Conservation (phyloP, 169 alveolate genomes). For the Plasmodium ovale region DNA sequence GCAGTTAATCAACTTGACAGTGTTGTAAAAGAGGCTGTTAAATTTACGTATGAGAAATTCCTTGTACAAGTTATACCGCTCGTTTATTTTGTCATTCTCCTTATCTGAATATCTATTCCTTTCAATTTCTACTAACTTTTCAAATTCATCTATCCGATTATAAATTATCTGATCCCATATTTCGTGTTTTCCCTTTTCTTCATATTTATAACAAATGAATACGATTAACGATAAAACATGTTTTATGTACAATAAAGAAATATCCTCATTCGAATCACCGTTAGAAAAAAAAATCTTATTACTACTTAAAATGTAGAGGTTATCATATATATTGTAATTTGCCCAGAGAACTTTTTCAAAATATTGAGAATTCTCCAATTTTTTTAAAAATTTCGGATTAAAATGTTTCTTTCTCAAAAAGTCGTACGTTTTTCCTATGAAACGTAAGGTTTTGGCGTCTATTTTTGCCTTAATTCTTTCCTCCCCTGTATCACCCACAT, state of each 20-base stretch:
- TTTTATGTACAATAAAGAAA: conserved; percentile 24
- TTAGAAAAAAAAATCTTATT: conserved; percentile 39
- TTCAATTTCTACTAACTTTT: conserved; percentile 56
- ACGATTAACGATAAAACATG: conserved; percentile 57
- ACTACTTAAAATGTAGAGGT: conserved; percentile 14
- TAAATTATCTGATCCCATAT: conserved; percentile 73
- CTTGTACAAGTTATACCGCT: conserved; percentile 46
- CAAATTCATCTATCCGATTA: conserved; percentile 71
- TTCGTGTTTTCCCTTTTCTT: conserved; percentile 73
- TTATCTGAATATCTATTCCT: conserved; percentile 1
- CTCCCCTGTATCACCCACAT: background rate
- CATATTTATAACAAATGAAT: conserved; percentile 75
- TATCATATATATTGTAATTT: conserved; percentile 51
- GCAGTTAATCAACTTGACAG: conserved; percentile 57
- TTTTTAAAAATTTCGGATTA: conserved; percentile 49
- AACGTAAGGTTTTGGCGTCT: conserved; percentile 7
- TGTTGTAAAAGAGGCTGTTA: conserved; percentile 60
- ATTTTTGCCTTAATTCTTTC: conserved; percentile 1
- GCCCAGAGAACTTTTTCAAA: conserved; percentile 73
- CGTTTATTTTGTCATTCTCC: conserved; percentile 20
- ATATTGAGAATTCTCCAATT: conserved; percentile 66
- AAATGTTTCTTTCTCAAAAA: conserved; percentile 46
- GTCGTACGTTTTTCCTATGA: conserved; percentile 69
- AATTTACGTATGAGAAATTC: conserved; percentile 56
- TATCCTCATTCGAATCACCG: background rate